These are phyloP conservation scores for Draba incana DNA, from an alignment of 345 rosid genomes.

Conservation along the genomic window DNA sequence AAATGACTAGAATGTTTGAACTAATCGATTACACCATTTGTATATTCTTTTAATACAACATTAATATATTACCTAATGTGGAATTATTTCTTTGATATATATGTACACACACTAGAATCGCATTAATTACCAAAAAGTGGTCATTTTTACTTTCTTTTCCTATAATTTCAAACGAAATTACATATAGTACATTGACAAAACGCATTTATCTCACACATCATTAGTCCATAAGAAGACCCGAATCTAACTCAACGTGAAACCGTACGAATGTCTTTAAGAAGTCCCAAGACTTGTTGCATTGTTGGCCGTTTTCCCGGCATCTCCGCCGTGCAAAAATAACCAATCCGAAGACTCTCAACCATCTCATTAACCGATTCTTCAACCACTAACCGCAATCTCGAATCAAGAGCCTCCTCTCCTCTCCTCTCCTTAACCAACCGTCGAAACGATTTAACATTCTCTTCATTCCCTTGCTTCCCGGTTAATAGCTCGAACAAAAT, in stretches of 20 bases:
- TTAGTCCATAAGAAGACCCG: constrained; percentile 14
- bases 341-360: constrained; percentile 82
- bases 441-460: constrained; percentile 59
- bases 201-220: constrained; percentile 10
- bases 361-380: constrained; percentile 67
- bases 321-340: constrained; percentile 87
- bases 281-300: constrained; percentile 89
- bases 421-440: constrained; percentile 65
- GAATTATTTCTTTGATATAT: not conserved
- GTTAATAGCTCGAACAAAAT: constrained; percentile 75
- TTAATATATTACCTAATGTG: not conserved
- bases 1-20: not conserved
- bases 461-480: constrained; percentile 61
- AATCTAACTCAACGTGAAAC: constrained; percentile 38
- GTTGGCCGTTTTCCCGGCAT: constrained; percentile 74
- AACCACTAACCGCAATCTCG: constrained; percentile 52
- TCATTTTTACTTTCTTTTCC: not conserved
- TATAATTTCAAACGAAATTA: not conserved
- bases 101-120: too few species aligned
- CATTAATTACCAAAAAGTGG: too few species aligned
- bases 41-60: not conserved
- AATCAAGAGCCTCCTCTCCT: constrained; percentile 65
- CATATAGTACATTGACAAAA: constrained; percentile 19
- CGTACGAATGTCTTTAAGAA: constrained; percentile 76
- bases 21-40: not conserved